Evolutionary conservation across 345 rosid species (phyloP), one percentile per base, ranked within the genome.

Genomic region (Boechera stricta): DNA sequence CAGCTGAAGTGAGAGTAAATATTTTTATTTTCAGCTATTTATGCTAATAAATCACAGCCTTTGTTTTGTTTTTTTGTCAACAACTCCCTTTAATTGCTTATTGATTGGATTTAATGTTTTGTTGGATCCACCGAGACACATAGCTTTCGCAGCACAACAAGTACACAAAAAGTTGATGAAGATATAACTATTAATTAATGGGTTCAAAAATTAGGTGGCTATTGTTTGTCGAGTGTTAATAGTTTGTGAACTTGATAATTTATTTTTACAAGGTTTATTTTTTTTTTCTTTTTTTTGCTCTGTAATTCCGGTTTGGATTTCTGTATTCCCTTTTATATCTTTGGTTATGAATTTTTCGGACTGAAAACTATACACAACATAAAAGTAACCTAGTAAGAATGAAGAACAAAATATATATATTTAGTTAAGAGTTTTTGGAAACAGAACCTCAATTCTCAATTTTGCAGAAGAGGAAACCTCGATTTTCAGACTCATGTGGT

Each of bases 131-230:
- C 70, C 35, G 64, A 69, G 75, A 69, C 64, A 68, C 80, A 53
- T 69, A 42, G 41, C 80, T 77, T 77, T 42, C 70, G 75, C 75
- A 62, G 80, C 80, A 77, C 80, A 69, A 69, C 33, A 69, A 54
- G 80, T 53, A 77, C 69, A 61, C 63, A 54, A 69, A 69, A 76
- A 69, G 64, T 69, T 21, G 53, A 60, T 69, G 28, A 68, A 60
- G 56, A 59, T 76, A 38, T 52, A 41, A 42, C 69, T 62, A 21
- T 33, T 76, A 29, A 31, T 41, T 33, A 21, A 62, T 53, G 49
- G 48, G 15, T 61, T 61, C 13, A 39, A 29, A 74, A 49, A 28
- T 59, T 69, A 60, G 53, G 63, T 60, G 73, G 55, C 55, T 60
- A 7, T 75, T 59, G 45, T 67, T 76, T 67, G 41, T 59, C 21